Evolutionary conservation across 164 flowering plant species (phyloP).

Genomic region (Paratinospora sagittata): DNA sequence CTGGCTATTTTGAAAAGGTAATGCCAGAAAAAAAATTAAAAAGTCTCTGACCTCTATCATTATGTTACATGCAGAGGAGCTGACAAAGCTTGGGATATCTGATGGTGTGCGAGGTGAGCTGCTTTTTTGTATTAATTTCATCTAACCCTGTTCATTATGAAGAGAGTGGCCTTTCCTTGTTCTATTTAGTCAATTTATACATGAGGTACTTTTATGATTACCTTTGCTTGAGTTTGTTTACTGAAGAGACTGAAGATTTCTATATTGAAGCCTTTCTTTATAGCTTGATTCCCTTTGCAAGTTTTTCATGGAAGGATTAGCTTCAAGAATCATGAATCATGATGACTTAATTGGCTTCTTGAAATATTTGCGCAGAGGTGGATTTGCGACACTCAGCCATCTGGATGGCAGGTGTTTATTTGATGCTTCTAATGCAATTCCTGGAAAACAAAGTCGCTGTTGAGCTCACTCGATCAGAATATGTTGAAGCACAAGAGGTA

Average conservation of each 20-base stretch:
- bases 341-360: background rate
- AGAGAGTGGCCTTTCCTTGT: too few relatives aligned
- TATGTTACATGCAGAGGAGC: constrained; percentile 55
- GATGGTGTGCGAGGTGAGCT: constrained; percentile 61
- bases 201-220: too few relatives aligned
- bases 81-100: constrained; percentile 67
- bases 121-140: background rate
- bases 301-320: too few relatives aligned
- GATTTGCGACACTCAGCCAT: constrained; percentile 80
- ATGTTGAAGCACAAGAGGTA: constrained; percentile 92
- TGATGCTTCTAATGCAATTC: constrained; percentile 90
- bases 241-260: too few relatives aligned
- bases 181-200: too few relatives aligned
- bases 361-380: constrained; percentile 47
- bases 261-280: too few relatives aligned
- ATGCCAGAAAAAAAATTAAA: too few relatives aligned
- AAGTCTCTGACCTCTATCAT: constrained; percentile 8
- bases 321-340: too few relatives aligned
- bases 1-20: background rate
- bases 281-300: too few relatives aligned
- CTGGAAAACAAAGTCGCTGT: constrained; percentile 88
- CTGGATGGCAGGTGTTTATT: constrained; percentile 84
- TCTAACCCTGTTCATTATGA: background rate
- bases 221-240: too few relatives aligned
- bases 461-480: constrained; percentile 85